Base-by-base conservation (phyloP, 805 yeast species). In the Metschnikowia noctiluminum region DNA sequence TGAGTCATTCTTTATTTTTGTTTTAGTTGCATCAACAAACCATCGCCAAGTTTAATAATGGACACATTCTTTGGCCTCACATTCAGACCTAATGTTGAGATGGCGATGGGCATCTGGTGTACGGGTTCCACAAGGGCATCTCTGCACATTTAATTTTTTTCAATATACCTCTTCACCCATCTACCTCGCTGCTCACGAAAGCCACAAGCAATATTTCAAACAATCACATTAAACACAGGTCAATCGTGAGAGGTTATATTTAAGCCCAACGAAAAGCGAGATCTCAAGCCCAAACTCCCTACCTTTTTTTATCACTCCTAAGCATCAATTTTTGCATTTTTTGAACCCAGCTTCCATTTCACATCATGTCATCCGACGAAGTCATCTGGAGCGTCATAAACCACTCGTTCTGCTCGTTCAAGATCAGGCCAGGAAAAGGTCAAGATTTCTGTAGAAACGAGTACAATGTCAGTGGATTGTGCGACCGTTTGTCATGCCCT, bases 311-410 rank as follows among this genome's bases (percentile, higher is more conserved):
- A 21, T 21, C 21, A 21, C 21, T 21, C 21, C 21, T 4, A 21
- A 21, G 21, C 21, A 21, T 21, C 34, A 11, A 31, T 31, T 31
- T 5, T 31, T 31, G 34, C 34, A 31, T 31, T 21, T 21, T 21
- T 4, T 21, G 21, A 21, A 21, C 21, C 21, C 16, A 35, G 38
- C 49, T 41, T 46, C 15, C 14, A 26, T 28, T 45, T 31, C 13
- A 9, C 42, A 46, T 26, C 48, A 72, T 71, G 76, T 81, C 87
- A 34, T 56, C 60, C 38, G 88, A 83, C 74, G 86, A 92, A 80
- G 85, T 94, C 58, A 89, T 94, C 62, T 94, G 99, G 99, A 95
- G 89, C 74, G 94, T 92, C 52, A 89, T 94, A 60, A 90, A 91
- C 72, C 90, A 89, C 66, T 92, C 89, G 65, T 94, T 92, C 64